Evolutionary conservation across 495 filamentous ascomycete species (phyloP), one percentile per base, ranked within the genome.

Genomic region (Xylaria grammica): DNA sequence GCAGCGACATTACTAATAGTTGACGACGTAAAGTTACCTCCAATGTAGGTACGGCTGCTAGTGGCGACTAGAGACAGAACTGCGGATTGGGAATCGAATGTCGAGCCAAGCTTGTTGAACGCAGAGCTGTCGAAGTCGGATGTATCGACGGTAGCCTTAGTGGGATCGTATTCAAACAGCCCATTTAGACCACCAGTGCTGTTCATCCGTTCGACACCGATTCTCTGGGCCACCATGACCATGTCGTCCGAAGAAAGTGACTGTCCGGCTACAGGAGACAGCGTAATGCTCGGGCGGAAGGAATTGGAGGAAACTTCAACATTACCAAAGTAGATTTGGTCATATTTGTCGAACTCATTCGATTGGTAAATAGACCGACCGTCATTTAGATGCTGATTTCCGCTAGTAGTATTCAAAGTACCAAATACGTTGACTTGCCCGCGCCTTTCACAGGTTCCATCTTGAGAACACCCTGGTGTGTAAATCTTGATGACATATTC

Each of bases 311-410:
- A 88, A 30, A 87, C 87, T 70, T 98, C 93, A 60, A 99, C 87
- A 63, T 84, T 85, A 8, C 93, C 96, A 62, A 86, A 87, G 74
- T 93, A 97, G 62, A 98, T 86, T 60, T 89, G 86, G 70, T 98
- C 96, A 67, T 95, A 97, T 76, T 98, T 99, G 78, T 97, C 92
- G 71, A 88, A 92, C 67, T 92, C 78, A 75, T 98, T 98, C 19
- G 93, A 97, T 78, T 99, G 96, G 72, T 82, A 94, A 13, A 96
- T 83, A 77, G 29, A 84, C 76, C 60, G 78, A 59, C 77, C 75
- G 46, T 82, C 77, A 9, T 80, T 74, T 24, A 72, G 72, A 44
- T 68, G 75, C 55, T 76, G 78, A 34, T 84, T 81, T 17, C 65
- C 72, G 34, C 80, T 82, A 32, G 79, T 81, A 1, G 84, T 80